Percentiles rank a stretch among this genome's conserved stretches.
Evolutionary conservation across 495 filamentous ascomycete species (phyloP).

Genomic region (Sordaria brevicollis): DNA sequence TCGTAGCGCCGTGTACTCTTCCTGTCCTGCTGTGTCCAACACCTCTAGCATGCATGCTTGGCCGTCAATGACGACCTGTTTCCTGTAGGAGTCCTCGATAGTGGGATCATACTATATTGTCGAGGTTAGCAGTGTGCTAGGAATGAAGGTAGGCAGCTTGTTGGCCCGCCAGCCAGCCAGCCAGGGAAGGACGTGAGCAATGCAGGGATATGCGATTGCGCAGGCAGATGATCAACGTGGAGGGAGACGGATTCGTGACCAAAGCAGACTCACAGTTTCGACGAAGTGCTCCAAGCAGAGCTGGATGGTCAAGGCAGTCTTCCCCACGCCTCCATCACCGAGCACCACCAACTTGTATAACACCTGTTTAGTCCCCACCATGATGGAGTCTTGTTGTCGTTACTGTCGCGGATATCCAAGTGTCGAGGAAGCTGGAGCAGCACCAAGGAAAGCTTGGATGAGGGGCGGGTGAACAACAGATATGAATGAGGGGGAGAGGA

Average conservation of each 20-base stretch:
- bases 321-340: constrained; percentile 69
- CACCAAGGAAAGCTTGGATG: constrained; percentile 1
- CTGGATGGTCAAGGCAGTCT: constrained; percentile 97
- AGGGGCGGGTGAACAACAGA: constrained; percentile 1
- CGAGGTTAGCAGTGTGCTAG: background rate
- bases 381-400: constrained; percentile 18
- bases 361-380: constrained; percentile 69
- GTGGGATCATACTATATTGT: constrained; percentile 76
- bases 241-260: constrained; percentile 1
- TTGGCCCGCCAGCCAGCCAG: background rate
- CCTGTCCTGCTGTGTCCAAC: constrained; percentile 96
- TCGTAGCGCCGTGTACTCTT: constrained; percentile 93
- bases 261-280: constrained; percentile 37
- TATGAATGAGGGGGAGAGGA: background rate
- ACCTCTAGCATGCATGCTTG: constrained; percentile 98
- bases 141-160: background rate
- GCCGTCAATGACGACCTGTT: constrained; percentile 94
- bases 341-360: constrained; percentile 98
- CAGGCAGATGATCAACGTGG: background rate
- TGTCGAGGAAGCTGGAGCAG: constrained; percentile 1
- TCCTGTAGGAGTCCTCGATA: constrained; percentile 95
- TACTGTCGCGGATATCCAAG: constrained; percentile 5
- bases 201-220: background rate
- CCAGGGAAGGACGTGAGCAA: background rate
- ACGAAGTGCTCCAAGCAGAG: constrained; percentile 58